phyloP scores from a whole-genome alignment of 441 rosid genomes.

The Daphne laureola region DNA sequence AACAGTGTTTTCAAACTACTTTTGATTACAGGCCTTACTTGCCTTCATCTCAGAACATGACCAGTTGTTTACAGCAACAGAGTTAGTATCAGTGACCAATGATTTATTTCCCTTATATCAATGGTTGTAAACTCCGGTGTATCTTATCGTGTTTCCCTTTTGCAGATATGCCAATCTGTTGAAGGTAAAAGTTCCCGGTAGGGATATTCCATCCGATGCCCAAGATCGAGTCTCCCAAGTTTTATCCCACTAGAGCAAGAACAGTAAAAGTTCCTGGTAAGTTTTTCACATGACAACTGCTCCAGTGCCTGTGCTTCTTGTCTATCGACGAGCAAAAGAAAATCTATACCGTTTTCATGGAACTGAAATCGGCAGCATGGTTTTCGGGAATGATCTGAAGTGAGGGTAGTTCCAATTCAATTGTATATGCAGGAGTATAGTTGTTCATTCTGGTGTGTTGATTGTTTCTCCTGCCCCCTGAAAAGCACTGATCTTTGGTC shows the following conservation, averaged over 20 bases:
- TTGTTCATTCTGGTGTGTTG: too few species aligned
- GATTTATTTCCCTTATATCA: not conserved
- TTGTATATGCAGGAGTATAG: too few species aligned
- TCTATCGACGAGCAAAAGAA: too few species aligned
- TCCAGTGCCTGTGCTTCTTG: too few species aligned
- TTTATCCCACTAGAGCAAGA: slow-evolving; percentile 38
- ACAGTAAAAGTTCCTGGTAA: slow-evolving; percentile 7
- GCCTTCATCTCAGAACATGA: slow-evolving; percentile 79
- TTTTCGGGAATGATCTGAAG: too few species aligned
- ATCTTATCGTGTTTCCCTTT: not conserved
- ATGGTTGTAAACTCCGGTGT: not conserved
- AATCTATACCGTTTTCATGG: too few species aligned
- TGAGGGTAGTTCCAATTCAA: too few species aligned
- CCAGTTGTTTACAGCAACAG: slow-evolving; percentile 54
- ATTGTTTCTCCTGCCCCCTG: too few species aligned
- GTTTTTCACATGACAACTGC: too few species aligned
- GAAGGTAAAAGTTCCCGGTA: slow-evolving; percentile 70
- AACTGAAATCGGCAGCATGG: too few species aligned
- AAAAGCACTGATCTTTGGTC: too few species aligned
- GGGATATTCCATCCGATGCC: slow-evolving; percentile 75
- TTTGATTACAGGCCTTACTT: slow-evolving; percentile 64
- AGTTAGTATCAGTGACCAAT: slow-evolving; percentile 43
- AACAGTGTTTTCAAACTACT: slow-evolving; percentile 7
- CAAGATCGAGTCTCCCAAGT: slow-evolving; percentile 49
- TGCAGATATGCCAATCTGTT: slow-evolving; percentile 59